Percentiles rank a stretch among this genome's conserved stretches.
These are phyloP conservation scores for Talaromyces verruculosus DNA, from an alignment of 2,329 filamentous ascomycete genomes.

Conservation along the genomic window DNA sequence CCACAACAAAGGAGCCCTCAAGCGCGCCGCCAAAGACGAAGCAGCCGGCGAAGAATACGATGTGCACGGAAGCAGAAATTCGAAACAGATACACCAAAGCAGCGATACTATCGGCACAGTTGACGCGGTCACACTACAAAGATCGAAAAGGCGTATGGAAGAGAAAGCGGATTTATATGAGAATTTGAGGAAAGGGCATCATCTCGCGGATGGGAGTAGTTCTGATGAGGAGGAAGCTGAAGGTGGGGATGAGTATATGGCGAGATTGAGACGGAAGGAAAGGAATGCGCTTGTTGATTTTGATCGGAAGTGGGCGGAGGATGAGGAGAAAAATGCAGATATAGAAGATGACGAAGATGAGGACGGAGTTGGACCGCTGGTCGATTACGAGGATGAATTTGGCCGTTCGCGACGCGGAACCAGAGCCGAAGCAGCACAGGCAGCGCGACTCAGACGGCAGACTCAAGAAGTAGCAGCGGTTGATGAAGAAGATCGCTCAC, in stretches of 20 bases:
- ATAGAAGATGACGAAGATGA: slow-evolving; percentile 39
- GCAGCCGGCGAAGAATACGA: slow-evolving; percentile 54
- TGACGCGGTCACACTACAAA: slow-evolving; percentile 59
- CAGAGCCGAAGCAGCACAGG: slow-evolving; percentile 63
- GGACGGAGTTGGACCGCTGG: slow-evolving; percentile 58
- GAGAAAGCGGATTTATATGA: slow-evolving; percentile 87
- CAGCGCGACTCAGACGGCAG: slow-evolving; percentile 55
- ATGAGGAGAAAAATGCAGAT: slow-evolving; percentile 45
- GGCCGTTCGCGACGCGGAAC: slow-evolving; percentile 77
- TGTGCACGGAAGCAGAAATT: slow-evolving; percentile 31
- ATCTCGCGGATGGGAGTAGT: slow-evolving; percentile 52
- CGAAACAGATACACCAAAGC: slow-evolving; percentile 61
- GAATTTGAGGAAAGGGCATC: slow-evolving; percentile 86
- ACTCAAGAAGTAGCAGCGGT: slow-evolving; percentile 15
- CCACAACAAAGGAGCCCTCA: slow-evolving; percentile 63
- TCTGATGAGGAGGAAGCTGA: slow-evolving; percentile 34
- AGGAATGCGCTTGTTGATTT: slow-evolving; percentile 75
- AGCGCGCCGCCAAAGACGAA: slow-evolving; percentile 61
- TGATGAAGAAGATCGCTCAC: slow-evolving; percentile 33
- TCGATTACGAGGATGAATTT: slow-evolving; percentile 91
- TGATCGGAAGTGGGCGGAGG: slow-evolving; percentile 90
- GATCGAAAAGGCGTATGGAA: slow-evolving; percentile 78
- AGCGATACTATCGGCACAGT: slow-evolving; percentile 61
- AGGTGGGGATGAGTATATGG: slow-evolving; percentile 41
- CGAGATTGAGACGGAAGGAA: slow-evolving; percentile 61